A percentile compares a stretch with the other conserved stretches of the same genome.
Conservation (phyloP, 2,329 filamentous ascomycete species). For the Epichloe aotearoae region DNA sequence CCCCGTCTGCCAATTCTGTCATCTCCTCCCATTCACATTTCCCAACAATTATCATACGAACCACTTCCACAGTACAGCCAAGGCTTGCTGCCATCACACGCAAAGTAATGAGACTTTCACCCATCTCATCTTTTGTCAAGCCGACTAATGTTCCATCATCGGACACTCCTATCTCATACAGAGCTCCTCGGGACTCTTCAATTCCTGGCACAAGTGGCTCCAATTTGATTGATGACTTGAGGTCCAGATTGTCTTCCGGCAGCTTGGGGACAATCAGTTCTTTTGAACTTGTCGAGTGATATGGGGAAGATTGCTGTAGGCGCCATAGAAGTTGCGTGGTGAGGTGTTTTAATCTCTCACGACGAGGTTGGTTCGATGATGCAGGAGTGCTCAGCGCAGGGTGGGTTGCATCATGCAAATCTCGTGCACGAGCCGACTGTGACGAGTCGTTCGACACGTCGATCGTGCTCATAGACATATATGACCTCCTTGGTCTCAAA, state of each 20-base stretch:
- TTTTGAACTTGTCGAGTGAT: conserved; percentile 68
- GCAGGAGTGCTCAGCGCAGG: conserved; percentile 18
- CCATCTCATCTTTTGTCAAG: conserved; percentile 77
- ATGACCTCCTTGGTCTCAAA: conserved; percentile 62
- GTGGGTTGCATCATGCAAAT: conserved; percentile 4
- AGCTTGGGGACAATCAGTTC: conserved; percentile 64
- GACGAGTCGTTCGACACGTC: not conserved
- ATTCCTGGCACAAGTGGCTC: conserved; percentile 60
- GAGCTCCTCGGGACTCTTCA: conserved; percentile 81
- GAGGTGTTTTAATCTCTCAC: conserved; percentile 75
- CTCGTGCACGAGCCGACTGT: conserved; percentile 3
- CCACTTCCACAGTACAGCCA: conserved; percentile 71
- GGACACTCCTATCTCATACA: conserved; percentile 93
- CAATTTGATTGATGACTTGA: conserved; percentile 33
- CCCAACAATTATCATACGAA: conserved; percentile 73
- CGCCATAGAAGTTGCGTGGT: conserved; percentile 94
- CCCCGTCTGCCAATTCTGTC: conserved; percentile 17
- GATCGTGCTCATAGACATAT: conserved; percentile 55
- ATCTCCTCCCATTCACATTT: conserved; percentile 61
- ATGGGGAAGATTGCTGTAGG: conserved; percentile 84
- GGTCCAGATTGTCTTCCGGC: conserved; percentile 46
- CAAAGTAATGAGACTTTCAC: conserved; percentile 77
- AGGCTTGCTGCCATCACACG: conserved; percentile 85
- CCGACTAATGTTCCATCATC: conserved; percentile 89
- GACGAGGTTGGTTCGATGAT: conserved; percentile 54